A percentile compares a stretch with the other conserved stretches of the same genome.
Evolutionary conservation across 1,284 basidiomycete genomes (phyloP).

Genomic region (Trichosporon sp.): DNA sequence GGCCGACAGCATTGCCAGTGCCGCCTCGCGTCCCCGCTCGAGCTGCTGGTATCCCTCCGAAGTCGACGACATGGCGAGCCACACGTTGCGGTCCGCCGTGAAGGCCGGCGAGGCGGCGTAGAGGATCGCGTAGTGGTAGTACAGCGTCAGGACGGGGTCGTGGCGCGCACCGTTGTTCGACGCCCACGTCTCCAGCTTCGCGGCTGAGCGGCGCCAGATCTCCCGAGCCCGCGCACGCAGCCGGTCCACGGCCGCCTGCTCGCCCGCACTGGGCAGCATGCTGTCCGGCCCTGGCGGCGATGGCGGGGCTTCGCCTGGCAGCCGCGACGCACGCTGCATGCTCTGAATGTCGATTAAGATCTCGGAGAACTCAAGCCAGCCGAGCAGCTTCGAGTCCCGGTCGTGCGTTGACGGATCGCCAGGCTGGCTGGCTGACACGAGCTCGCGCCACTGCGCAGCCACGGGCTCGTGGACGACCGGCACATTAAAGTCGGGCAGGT

Average conservation of each 20-base stretch:
- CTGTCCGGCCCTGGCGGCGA: constrained; percentile 2
- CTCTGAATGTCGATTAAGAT: constrained; percentile 32
- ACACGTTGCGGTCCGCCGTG: constrained; percentile 28
- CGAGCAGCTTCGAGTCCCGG: constrained; percentile 43
- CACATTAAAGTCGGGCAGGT: constrained; percentile 31
- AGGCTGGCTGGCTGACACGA: constrained; percentile 22
- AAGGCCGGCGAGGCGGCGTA: constrained; percentile 39
- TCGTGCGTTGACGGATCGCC: constrained; percentile 37
- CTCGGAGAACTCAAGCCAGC: constrained; percentile 47
- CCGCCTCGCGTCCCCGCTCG: constrained; percentile 42
- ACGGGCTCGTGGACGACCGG: constrained; percentile 34
- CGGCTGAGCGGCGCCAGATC: constrained; percentile 28
- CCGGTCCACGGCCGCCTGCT: not conserved
- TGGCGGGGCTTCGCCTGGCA: constrained; percentile 1
- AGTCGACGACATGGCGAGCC: constrained; percentile 33
- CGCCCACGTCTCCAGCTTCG: constrained; percentile 40
- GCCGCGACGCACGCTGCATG: constrained; percentile 3
- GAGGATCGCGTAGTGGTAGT: constrained; percentile 43
- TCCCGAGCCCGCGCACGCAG: constrained; percentile 18
- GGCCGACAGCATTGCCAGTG: constrained; percentile 38
- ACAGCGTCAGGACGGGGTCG: constrained; percentile 33
- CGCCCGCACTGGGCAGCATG: not conserved
- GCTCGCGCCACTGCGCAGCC: constrained; percentile 35
- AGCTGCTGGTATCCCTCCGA: constrained; percentile 40
- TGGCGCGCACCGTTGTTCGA: constrained; percentile 23